Evolutionary conservation across 2,329 filamentous ascomycete species (phyloP).

Genomic region (Lasiodiplodia citricola): DNA sequence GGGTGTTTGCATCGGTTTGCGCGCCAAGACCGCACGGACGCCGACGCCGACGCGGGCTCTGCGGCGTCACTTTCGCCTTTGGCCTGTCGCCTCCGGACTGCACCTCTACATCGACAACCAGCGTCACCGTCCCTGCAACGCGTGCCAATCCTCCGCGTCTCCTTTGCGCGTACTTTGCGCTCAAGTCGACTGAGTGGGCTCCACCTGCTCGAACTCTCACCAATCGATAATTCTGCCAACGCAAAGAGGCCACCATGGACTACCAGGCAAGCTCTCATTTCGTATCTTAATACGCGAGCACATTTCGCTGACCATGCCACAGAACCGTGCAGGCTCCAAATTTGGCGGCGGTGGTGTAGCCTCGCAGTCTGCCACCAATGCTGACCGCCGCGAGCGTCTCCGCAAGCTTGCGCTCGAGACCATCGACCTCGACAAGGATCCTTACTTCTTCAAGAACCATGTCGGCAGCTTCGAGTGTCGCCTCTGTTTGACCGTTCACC

Average conservation of each 20-base stretch:
- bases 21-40: slow-evolving; percentile 13
- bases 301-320: slow-evolving; percentile 20
- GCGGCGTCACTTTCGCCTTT: slow-evolving; percentile 17
- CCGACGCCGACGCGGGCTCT: slow-evolving; percentile 2
- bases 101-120: neutral
- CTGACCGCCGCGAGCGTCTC: slow-evolving; percentile 94
- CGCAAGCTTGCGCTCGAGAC: slow-evolving; percentile 98
- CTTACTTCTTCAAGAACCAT: slow-evolving; percentile 99
- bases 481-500: slow-evolving; percentile 94
- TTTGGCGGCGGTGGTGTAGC: slow-evolving; percentile 97
- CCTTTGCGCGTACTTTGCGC: neutral
- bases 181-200: neutral
- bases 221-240: neutral
- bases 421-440: slow-evolving; percentile 98
- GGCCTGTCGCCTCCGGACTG: slow-evolving; percentile 2
- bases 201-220: neutral
- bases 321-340: slow-evolving; percentile 96
- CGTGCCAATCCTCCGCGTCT: neutral
- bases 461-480: slow-evolving; percentile 98
- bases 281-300: neutral
- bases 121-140: slow-evolving; percentile 7
- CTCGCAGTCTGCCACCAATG: slow-evolving; percentile 90
- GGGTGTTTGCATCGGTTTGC: slow-evolving; percentile 25
- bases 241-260: slow-evolving; percentile 18
- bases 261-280: slow-evolving; percentile 23